Evolutionary conservation across 2,329 filamentous ascomycete genomes (phyloP).

Genomic region (Orbilia javanica): DNA sequence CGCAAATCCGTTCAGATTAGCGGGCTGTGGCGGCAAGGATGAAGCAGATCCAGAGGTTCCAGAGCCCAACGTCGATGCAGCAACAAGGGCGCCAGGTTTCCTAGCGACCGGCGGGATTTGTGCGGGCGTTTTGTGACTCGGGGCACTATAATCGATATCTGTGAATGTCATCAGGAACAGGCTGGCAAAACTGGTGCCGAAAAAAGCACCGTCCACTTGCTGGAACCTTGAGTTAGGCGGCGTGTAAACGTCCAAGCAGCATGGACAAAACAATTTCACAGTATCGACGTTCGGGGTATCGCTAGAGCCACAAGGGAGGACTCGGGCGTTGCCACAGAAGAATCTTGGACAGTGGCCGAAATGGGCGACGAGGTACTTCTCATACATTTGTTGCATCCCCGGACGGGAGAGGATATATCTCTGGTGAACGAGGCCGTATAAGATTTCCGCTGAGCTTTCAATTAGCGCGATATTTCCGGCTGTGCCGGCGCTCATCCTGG

Average conservation of each 20-base stretch:
- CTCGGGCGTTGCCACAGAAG: slow-evolving; percentile 85
- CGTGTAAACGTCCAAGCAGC: slow-evolving; percentile 95
- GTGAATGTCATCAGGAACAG: slow-evolving; percentile 99
- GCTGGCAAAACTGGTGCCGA: slow-evolving; percentile 95
- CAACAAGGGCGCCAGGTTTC: slow-evolving; percentile 31
- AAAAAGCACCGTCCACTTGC: slow-evolving; percentile 97
- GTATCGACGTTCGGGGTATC: slow-evolving; percentile 97
- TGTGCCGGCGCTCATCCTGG: slow-evolving; percentile 68
- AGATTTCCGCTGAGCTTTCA: slow-evolving; percentile 96
- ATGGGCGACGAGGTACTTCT: slow-evolving; percentile 97
- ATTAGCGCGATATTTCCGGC: slow-evolving; percentile 79
- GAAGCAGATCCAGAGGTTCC: slow-evolving; percentile 15
- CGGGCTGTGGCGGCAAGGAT: slow-evolving; percentile 37
- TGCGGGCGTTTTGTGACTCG: slow-evolving; percentile 69
- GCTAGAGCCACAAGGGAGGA: slow-evolving; percentile 90
- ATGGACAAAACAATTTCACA: slow-evolving; percentile 97
- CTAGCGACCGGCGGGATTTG: slow-evolving; percentile 60
- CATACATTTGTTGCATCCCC: slow-evolving; percentile 98
- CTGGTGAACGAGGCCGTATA: slow-evolving; percentile 98
- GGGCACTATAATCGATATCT: slow-evolving; percentile 86
- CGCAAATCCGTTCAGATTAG: slow-evolving; percentile 81
- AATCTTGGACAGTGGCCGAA: slow-evolving; percentile 97
- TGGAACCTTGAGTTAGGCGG: slow-evolving; percentile 98
- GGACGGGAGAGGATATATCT: slow-evolving; percentile 96
- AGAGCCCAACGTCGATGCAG: slow-evolving; percentile 17